These are phyloP conservation scores for Teratosphaeria zuluensis DNA, from an alignment of 2,329 filamentous ascomycete species.

Conservation along the genomic window DNA sequence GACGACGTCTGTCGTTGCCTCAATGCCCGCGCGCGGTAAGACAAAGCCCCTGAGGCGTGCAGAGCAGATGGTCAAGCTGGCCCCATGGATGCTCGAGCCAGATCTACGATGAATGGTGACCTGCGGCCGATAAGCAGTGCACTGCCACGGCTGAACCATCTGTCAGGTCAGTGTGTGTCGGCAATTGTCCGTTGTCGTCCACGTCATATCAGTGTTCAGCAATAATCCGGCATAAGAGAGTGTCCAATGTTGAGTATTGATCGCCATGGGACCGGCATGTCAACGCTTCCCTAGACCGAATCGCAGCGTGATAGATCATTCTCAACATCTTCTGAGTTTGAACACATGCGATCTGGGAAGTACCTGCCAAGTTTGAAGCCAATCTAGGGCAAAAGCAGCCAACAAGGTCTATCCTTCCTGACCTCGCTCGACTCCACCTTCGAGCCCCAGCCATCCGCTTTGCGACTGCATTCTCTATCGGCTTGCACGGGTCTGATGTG, in stretches of 20 bases:
- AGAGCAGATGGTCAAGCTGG: slow-evolving; percentile 23
- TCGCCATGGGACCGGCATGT: too few species aligned
- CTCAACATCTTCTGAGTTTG: too few species aligned
- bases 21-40: background rate
- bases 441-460: background rate
- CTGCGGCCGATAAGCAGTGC: background rate
- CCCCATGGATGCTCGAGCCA: slow-evolving; percentile 27
- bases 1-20: background rate
- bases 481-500: background rate
- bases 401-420: background rate
- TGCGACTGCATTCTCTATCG: background rate
- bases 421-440: background rate
- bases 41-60: slow-evolving; percentile 3
- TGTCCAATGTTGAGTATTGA: too few species aligned
- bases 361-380: background rate
- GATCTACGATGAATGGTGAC: slow-evolving; percentile 23
- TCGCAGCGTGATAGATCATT: too few species aligned
- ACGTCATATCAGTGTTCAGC: too few species aligned
- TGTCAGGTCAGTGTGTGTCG: background rate
- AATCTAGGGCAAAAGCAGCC: background rate
- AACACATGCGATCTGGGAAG: too few species aligned
- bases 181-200: too few species aligned
- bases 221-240: too few species aligned
- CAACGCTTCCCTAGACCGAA: too few species aligned
- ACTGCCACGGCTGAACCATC: background rate